These are phyloP conservation scores for Kentomonas sorsogonicus DNA, from an alignment of 208 protist species.

Conservation along the genomic window DNA sequence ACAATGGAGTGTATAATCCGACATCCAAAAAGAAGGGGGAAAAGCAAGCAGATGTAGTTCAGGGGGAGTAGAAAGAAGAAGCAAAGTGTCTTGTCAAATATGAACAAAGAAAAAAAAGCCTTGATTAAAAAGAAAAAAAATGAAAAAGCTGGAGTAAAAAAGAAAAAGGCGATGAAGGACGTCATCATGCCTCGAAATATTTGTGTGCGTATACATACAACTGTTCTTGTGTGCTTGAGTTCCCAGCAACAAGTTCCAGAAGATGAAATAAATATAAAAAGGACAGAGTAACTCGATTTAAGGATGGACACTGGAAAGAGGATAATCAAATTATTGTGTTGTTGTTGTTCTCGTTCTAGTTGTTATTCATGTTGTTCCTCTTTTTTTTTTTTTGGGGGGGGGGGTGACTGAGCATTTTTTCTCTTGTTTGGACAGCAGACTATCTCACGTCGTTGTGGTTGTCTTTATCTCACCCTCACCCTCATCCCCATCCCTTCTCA, in stretches of 20 bases:
- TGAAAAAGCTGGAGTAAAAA: conserved; percentile 4
- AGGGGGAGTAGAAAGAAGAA: too few species aligned
- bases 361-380: not conserved
- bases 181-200: too few species aligned
- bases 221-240: too few species aligned
- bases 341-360: not conserved
- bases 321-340: conserved; percentile 3
- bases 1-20: too few species aligned
- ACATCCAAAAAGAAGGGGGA: too few species aligned
- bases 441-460: too few species aligned
- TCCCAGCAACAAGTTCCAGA: conserved; percentile 1
- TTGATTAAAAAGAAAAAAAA: conserved; percentile 13
- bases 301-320: not conserved
- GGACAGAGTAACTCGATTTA: not conserved
- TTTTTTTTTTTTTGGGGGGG: not conserved
- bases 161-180: too few species aligned
- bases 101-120: conserved; percentile 15
- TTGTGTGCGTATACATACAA: too few species aligned
- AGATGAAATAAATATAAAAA: conserved; percentile 8
- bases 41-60: too few species aligned
- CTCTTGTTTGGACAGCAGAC: too few species aligned
- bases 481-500: too few species aligned
- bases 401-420: not conserved
- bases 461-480: too few species aligned
- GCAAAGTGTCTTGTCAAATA: not conserved